Conservation (phyloP, 2,329 filamentous ascomycete genomes). For the Penicillium sp. region DNA sequence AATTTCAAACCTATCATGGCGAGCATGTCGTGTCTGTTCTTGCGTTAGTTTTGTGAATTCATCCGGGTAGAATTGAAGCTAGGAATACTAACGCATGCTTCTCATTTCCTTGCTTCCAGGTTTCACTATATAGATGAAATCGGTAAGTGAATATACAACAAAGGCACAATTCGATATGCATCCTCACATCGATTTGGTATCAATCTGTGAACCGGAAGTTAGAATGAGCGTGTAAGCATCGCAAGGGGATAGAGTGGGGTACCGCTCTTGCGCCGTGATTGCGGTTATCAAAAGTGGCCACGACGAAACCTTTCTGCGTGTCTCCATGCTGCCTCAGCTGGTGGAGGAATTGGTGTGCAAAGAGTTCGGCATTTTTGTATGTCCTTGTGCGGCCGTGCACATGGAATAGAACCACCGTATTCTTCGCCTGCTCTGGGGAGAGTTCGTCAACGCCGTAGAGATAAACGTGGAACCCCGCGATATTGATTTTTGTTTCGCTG, state of each 20-base stretch:
- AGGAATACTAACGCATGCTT: background rate
- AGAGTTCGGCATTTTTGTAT: background rate
- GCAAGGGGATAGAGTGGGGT: background rate
- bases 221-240: background rate
- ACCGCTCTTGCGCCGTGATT: constrained; percentile 4
- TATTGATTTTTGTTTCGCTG: background rate
- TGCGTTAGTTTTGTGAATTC: background rate
- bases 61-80: too few species aligned
- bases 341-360: background rate
- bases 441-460: background rate
- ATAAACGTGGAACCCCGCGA: background rate
- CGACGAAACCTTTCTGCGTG: background rate
- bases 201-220: background rate
- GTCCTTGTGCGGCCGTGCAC: background rate
- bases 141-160: background rate
- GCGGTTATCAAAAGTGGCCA: background rate
- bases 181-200: background rate
- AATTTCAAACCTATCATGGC: background rate
- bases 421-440: constrained; percentile 1
- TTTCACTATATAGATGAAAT: background rate
- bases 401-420: constrained; percentile 1
- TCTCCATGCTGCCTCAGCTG: background rate
- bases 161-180: background rate
- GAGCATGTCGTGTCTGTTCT: background rate
- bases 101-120: constrained; percentile 2